phyloP scores from a whole-genome alignment of 2,329 filamentous ascomycete species.

The Colletotrichum neosansevieriae region DNA sequence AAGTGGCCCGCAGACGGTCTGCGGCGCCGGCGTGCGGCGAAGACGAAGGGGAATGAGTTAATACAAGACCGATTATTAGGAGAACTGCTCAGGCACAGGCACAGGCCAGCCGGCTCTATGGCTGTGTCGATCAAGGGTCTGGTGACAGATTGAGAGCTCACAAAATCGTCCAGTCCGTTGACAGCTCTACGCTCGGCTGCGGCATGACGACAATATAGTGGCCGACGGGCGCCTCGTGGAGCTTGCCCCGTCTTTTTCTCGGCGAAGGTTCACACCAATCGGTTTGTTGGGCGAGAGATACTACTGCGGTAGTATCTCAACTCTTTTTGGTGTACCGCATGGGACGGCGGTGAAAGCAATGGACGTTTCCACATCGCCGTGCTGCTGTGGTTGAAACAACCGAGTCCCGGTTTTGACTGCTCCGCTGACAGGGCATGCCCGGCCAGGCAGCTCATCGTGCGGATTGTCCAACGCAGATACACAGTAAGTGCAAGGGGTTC shows the following conservation, averaged over 20 bases:
- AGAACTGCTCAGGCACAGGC: conserved; percentile 5
- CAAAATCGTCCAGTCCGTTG: not conserved
- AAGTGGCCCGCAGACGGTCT: conserved; percentile 20
- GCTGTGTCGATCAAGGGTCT: conserved; percentile 28
- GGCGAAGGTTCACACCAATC: not conserved
- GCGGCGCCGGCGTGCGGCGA: conserved; percentile 19
- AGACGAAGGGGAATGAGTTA: conserved; percentile 24
- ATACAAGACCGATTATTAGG: conserved; percentile 31
- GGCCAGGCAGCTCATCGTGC: conserved; percentile 19
- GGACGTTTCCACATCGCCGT: conserved; percentile 24
- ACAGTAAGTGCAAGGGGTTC: conserved; percentile 5
- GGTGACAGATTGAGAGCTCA: conserved; percentile 31
- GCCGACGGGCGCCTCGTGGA: conserved; percentile 17
- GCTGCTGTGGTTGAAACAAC: conserved; percentile 34
- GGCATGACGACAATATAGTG: conserved; percentile 24
- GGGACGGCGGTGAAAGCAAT: conserved; percentile 35
- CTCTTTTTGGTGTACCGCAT: conserved; percentile 4
- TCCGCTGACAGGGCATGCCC: conserved; percentile 31
- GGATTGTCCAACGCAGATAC: not conserved
- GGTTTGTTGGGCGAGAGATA: not conserved
- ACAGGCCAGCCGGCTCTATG: conserved; percentile 31
- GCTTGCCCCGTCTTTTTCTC: not conserved
- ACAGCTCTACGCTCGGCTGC: conserved; percentile 17
- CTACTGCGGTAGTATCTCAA: too few species aligned
- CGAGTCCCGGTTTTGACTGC: conserved; percentile 33